Evolutionary conservation across 2,329 filamentous ascomycete species (phyloP), one percentile per base, ranked within the genome.

Genomic region (Colletotrichum eleusines): DNA sequence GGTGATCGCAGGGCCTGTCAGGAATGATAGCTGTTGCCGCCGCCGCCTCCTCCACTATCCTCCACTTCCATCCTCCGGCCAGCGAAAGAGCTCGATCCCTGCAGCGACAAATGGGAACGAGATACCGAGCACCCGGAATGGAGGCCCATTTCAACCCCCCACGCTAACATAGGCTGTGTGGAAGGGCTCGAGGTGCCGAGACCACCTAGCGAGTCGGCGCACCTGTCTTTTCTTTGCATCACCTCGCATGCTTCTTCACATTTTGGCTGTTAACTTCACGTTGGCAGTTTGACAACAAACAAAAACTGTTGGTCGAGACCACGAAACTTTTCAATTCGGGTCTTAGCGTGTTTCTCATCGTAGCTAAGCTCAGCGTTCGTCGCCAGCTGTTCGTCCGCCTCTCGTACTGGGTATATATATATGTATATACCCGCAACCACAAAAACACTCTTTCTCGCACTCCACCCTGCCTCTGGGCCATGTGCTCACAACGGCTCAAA

Each of bases 341-440:
- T 35, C 64, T 53, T 35, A 63, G 68, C 58, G 44, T 53, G 53
- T 68, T 58, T 71, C 57, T 71, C 26, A 5, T 63, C n/a, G 38
- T 54, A 63, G 57, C 64, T 59, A 68, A 59, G 68, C 44, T 63
- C 64, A 53, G 64, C 53, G 58, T 63, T 46, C 38, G 11, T 46
- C 42, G 44, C 64, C 58, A 44, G 51, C 58, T 58, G 58, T 71
- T 71, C 58, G 35, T 63, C 64, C 64, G 35, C 58, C 50, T 59
- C 57, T 63, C 51, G 23, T n/a, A 20, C 51, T 35, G 58, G 68
- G 42, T 38, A 42, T 42, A n/a, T n/a, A n/a, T n/a, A 40, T 40
- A 14, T 40, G 7, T 48, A 14, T 28, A 46, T 40, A 38, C 48
- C 54, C 62, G 40, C 48, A 59, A 63, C 35, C 14, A n/a, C 48